These are phyloP conservation scores for Turritis glabra DNA, from an alignment of 345 rosid genomes.

Conservation along the genomic window DNA sequence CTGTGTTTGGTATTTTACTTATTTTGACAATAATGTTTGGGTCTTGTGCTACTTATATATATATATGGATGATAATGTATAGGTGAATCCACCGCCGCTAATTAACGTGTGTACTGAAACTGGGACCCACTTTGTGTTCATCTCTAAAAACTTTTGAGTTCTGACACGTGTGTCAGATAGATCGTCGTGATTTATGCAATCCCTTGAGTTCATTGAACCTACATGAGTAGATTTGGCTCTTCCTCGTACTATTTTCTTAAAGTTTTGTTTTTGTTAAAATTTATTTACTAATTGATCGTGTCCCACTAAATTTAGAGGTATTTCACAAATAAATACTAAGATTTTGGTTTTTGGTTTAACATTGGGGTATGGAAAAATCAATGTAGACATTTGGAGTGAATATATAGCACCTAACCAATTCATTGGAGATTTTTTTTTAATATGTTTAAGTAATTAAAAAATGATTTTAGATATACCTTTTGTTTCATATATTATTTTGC, in stretches of 20 bases:
- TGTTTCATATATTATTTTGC: no score
- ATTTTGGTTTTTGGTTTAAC: neutral
- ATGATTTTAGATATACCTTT: neutral
- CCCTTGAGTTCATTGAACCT: constrained; percentile 38
- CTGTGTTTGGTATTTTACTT: neutral
- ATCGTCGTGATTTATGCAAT: constrained; percentile 32
- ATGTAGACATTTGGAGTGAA: neutral
- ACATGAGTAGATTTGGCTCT: constrained; percentile 20
- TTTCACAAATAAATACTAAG: neutral
- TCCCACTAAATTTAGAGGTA: neutral
- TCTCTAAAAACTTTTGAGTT: constrained; percentile 15
- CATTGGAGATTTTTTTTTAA: neutral
- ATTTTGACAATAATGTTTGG: constrained; percentile 21
- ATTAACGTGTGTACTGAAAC: constrained; percentile 26
- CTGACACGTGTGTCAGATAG: constrained; percentile 35
- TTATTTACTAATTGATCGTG: neutral
- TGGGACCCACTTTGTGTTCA: constrained; percentile 38
- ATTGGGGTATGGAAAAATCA: neutral
- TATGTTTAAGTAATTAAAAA: neutral
- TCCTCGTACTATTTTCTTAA: constrained; percentile 31
- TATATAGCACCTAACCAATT: neutral
- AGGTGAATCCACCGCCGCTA: constrained; percentile 29
- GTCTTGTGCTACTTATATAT: constrained; percentile 11
- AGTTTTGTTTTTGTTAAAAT: neutral
- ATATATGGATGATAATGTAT: neutral